Evolutionary conservation across 345 rosid genomes (phyloP).

Genomic region (Erodium maritimum): DNA sequence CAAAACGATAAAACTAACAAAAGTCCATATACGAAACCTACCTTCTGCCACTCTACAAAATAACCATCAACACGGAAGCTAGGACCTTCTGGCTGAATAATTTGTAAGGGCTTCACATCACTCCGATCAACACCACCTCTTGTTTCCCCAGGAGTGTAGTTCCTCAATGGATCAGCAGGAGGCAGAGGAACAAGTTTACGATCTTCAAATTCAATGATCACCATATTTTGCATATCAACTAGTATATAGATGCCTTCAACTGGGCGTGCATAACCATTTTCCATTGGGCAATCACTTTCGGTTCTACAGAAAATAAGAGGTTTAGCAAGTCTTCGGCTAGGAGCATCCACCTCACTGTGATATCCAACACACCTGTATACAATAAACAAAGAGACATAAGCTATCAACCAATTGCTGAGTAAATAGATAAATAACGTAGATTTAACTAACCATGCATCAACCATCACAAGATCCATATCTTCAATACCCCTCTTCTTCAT

Average conservation of each 20-base stretch:
- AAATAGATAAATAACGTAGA: neutral
- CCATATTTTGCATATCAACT: conserved; percentile 90
- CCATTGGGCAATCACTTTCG: conserved; percentile 90
- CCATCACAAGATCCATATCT: conserved; percentile 93
- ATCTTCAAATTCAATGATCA: conserved; percentile 75
- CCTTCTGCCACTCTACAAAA: conserved; percentile 93
- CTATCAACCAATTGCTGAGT: neutral
- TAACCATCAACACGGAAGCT: conserved; percentile 75
- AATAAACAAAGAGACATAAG: neutral
- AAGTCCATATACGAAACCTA: conserved; percentile 14
- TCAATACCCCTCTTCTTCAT: conserved; percentile 87
- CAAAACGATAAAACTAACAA: conserved; percentile 6
- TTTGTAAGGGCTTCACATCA: conserved; percentile 79
- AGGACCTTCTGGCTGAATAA: conserved; percentile 88
- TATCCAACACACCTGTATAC: conserved; percentile 68
- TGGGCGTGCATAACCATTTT: conserved; percentile 94
- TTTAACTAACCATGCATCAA: conserved; percentile 60
- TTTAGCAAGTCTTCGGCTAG: conserved; percentile 75
- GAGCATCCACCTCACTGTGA: conserved; percentile 71
- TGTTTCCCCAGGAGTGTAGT: conserved; percentile 78
- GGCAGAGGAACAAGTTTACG: conserved; percentile 82
- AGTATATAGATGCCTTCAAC: conserved; percentile 79
- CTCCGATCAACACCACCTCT: conserved; percentile 90
- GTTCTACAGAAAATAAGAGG: conserved; percentile 90
- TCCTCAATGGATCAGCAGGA: conserved; percentile 81